Evolutionary conservation across 73 alveolate genomes (phyloP).

Genomic region (Paramecium bursaria): DNA sequence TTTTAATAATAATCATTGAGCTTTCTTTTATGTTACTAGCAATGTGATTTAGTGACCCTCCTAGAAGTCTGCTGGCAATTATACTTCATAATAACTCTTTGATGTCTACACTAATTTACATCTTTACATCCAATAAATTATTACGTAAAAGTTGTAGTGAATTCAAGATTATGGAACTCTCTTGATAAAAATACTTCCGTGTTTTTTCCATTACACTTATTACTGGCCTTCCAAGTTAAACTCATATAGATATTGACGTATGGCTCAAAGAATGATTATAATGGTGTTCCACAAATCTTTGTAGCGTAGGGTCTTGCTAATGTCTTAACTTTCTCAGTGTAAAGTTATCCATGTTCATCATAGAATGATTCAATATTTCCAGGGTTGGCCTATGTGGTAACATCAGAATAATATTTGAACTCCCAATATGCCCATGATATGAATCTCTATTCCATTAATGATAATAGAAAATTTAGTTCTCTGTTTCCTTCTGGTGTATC

Average conservation of each 20-base stretch:
- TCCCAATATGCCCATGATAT: conserved; percentile 87
- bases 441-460: conserved; percentile 70
- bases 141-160: too few relatives aligned
- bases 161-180: conserved; percentile 32
- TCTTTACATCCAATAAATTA: too few relatives aligned
- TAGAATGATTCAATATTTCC: conserved; percentile 79
- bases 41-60: too few relatives aligned
- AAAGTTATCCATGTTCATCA: conserved; percentile 77
- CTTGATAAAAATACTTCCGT: conserved; percentile 38
- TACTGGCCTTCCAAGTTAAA: conserved; percentile 38
- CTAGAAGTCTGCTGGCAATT: too few relatives aligned
- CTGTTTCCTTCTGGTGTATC: conserved; percentile 75
- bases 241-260: too few relatives aligned
- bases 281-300: conserved; percentile 78
- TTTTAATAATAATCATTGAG: too few relatives aligned
- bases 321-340: conserved; percentile 74
- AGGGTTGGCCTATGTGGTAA: conserved; percentile 80
- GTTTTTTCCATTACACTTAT: conserved; percentile 35
- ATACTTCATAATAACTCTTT: too few relatives aligned
- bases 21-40: too few relatives aligned
- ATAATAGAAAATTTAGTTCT: conserved; percentile 76
- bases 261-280: background rate
- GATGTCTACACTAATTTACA: too few relatives aligned
- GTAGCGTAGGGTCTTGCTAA: conserved; percentile 77
- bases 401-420: conserved; percentile 81